Evolutionary conservation across 2,329 filamentous ascomycete genomes (phyloP).

Genomic region (Coniochaeta prunicola): DNA sequence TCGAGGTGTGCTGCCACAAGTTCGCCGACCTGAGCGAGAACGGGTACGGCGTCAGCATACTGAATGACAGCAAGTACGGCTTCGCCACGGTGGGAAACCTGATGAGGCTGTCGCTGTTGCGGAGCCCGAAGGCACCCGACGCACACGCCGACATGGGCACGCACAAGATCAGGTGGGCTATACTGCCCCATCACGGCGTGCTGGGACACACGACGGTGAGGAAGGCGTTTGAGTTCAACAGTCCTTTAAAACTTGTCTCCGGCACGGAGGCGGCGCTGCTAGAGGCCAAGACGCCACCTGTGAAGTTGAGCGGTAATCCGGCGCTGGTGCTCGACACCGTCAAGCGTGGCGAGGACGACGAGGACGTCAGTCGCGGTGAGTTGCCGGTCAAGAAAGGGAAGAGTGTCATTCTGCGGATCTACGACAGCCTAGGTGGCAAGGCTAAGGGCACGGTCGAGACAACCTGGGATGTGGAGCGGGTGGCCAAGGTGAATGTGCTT

Average conservation of each 20-base stretch:
- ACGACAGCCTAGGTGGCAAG: slow-evolving; percentile 81
- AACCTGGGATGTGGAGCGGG: slow-evolving; percentile 63
- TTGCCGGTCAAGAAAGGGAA: slow-evolving; percentile 56
- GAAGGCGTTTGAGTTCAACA: slow-evolving; percentile 87
- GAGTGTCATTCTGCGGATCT: slow-evolving; percentile 78
- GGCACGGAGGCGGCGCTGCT: slow-evolving; percentile 6
- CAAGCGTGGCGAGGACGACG: slow-evolving; percentile 88
- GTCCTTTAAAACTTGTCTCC: slow-evolving; percentile 56
- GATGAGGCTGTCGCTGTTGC: slow-evolving; percentile 82
- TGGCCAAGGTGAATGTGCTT: slow-evolving; percentile 76
- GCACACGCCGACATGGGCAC: slow-evolving; percentile 89
- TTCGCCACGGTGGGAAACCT: slow-evolving; percentile 84
- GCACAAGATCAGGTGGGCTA: slow-evolving; percentile 83
- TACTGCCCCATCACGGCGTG: slow-evolving; percentile 72
- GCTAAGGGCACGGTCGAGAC: slow-evolving; percentile 64
- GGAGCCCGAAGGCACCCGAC: slow-evolving; percentile 87
- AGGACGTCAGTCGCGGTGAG: slow-evolving; percentile 58
- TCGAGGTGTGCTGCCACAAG: slow-evolving; percentile 70
- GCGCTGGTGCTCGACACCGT: slow-evolving; percentile 79
- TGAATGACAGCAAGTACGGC: slow-evolving; percentile 95
- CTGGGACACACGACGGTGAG: slow-evolving; percentile 69
- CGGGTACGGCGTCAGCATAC: slow-evolving; percentile 72
- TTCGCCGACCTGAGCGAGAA: slow-evolving; percentile 65
- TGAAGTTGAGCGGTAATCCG: slow-evolving; percentile 58
- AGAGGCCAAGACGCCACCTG: slow-evolving; percentile 32